These are phyloP conservation scores for Pythium sp. DNA, from an alignment of 352 stramenopile genomes.

Conservation along the genomic window DNA sequence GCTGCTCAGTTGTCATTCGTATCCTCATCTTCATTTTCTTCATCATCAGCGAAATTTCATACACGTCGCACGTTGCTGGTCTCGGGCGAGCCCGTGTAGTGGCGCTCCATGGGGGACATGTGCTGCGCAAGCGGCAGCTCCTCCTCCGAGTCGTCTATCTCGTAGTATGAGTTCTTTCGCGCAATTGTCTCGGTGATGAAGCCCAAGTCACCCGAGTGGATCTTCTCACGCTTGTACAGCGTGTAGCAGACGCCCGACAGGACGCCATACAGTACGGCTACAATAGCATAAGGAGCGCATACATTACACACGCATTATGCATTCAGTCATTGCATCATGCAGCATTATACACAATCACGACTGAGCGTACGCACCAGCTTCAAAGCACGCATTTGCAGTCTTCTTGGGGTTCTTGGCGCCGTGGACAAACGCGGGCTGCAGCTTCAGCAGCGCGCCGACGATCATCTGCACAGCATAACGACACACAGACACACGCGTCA, in stretches of 20 bases:
- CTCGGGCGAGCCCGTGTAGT: slow-evolving; percentile 20
- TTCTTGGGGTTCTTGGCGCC: slow-evolving; percentile 69
- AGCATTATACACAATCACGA: background rate
- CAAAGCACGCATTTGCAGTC: slow-evolving; percentile 71
- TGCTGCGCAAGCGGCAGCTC: slow-evolving; percentile 63
- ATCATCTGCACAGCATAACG: slow-evolving; percentile 40
- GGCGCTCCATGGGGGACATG: slow-evolving; percentile 50
- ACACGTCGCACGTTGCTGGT: background rate
- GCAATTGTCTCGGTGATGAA: slow-evolving; percentile 45
- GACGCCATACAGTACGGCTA: slow-evolving; percentile 50
- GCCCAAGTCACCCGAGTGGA: slow-evolving; percentile 34
- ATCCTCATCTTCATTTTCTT: background rate
- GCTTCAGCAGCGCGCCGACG: slow-evolving; percentile 65
- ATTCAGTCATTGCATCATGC: background rate
- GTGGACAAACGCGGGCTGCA: slow-evolving; percentile 73
- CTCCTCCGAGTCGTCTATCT: slow-evolving; percentile 69
- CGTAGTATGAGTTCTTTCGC: slow-evolving; percentile 50
- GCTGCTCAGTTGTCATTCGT: background rate
- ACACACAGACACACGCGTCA: slow-evolving; percentile 7
- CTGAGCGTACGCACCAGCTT: slow-evolving; percentile 49
- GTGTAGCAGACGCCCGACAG: slow-evolving; percentile 47
- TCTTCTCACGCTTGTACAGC: slow-evolving; percentile 55
- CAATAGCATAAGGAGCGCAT: too few species aligned
- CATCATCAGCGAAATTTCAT: slow-evolving; percentile 10
- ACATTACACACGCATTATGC: too few species aligned